A percentile compares a stretch with the other conserved stretches of the same genome.
Conservation (phyloP, 2,329 filamentous ascomycete genomes). For the Diatrype stigma region DNA sequence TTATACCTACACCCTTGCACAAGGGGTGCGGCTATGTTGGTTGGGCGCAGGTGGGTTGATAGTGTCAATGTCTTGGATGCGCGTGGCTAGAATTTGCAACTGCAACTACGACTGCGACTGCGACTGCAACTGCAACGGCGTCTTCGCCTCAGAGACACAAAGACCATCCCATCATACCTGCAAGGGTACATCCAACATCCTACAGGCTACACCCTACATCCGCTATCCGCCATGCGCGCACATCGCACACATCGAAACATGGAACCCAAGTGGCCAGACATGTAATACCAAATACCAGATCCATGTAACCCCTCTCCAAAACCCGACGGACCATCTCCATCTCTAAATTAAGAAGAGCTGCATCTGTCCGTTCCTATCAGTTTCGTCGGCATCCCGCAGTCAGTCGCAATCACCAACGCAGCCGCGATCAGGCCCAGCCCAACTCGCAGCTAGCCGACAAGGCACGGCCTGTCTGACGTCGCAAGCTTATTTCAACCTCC, state of each 20-base stretch:
- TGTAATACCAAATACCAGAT: slow-evolving; percentile 20
- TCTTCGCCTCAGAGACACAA: slow-evolving; percentile 1
- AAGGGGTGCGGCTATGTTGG: background rate
- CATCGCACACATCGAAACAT: slow-evolving; percentile 4
- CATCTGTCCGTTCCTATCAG: background rate
- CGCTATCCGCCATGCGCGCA: no score
- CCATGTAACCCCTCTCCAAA: slow-evolving; percentile 11
- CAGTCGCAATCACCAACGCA: background rate
- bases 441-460: slow-evolving; percentile 14
- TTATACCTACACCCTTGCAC: background rate
- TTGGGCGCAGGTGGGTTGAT: no score
- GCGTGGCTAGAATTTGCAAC: no score
- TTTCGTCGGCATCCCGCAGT: slow-evolving; percentile 20
- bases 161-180: no score
- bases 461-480: slow-evolving; percentile 10
- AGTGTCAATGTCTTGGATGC: background rate
- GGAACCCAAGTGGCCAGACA: slow-evolving; percentile 24
- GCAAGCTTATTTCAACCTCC: slow-evolving; percentile 26
- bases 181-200: no score
- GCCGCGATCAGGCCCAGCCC: background rate
- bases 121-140: slow-evolving; percentile 2
- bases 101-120: background rate
- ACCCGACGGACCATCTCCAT: slow-evolving; percentile 8
- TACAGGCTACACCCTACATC: no score
- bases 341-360: background rate